Evolutionary conservation across 1,139 yeast genomes (phyloP).

Genomic region (Protomyces pachydermus): DNA sequence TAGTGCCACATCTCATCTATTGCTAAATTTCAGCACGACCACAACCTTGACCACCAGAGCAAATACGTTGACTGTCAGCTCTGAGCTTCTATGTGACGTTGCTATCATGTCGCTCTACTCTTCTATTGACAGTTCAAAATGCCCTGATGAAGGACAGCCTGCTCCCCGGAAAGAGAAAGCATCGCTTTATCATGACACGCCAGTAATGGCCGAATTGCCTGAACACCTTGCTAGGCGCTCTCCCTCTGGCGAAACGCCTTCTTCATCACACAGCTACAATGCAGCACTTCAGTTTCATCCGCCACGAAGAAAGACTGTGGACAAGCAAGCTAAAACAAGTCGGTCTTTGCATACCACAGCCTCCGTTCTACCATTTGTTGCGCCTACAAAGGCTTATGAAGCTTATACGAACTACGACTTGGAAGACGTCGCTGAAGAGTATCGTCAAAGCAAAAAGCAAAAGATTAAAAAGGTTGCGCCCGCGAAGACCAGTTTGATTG

Average conservation of each 20-base stretch:
- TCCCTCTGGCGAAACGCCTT: neutral
- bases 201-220: neutral
- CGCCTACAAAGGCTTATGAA: conserved; percentile 8
- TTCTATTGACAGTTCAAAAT: neutral
- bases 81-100: too few relatives aligned
- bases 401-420: neutral
- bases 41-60: too few relatives aligned
- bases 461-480: neutral
- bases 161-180: conserved; percentile 1
- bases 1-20: too few relatives aligned
- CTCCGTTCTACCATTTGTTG: neutral
- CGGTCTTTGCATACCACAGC: too few relatives aligned
- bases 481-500: neutral
- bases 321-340: too few relatives aligned
- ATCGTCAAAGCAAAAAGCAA: neutral
- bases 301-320: neutral
- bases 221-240: too few relatives aligned
- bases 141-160: neutral
- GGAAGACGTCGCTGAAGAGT: neutral
- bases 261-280: neutral
- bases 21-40: too few relatives aligned
- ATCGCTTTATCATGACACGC: conserved; percentile 6
- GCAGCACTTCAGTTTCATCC: neutral
- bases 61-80: too few relatives aligned
- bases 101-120: conserved; percentile 30